phyloP scores from a whole-genome alignment of 139 green algal genomes.

The Asterochloris erici region DNA sequence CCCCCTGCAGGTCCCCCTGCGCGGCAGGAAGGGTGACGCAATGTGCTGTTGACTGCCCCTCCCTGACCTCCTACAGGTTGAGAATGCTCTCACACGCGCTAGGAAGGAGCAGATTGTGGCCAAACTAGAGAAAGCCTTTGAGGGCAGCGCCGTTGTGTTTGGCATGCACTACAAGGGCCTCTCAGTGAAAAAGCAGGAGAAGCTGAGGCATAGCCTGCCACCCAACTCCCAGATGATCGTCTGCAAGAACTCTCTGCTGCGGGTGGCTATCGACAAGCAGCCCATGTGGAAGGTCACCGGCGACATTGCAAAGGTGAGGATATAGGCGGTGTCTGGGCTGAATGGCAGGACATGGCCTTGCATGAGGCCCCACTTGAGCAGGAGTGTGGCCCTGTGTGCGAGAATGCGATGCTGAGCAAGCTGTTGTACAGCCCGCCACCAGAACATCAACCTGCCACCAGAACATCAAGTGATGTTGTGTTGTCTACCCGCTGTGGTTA shows the following conservation, averaged over 20 bases:
- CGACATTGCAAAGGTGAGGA: background rate
- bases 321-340: background rate
- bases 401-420: no score
- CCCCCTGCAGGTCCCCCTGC: no score
- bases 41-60: background rate
- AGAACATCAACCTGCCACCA: no score
- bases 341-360: background rate
- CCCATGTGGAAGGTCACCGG: background rate
- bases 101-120: slow-evolving; percentile 75
- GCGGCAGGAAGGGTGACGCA: no score
- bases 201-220: slow-evolving; percentile 69
- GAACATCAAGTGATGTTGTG: no score
- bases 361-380: background rate
- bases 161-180: slow-evolving; percentile 78
- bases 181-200: slow-evolving; percentile 67
- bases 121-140: slow-evolving; percentile 63
- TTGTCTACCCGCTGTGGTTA: no score
- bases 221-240: slow-evolving; percentile 62
- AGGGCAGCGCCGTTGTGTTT: slow-evolving; percentile 73
- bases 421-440: no score
- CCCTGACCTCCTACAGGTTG: slow-evolving; percentile 46
- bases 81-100: slow-evolving; percentile 64
- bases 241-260: slow-evolving; percentile 86
- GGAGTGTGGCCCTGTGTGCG: no score
- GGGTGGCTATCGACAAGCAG: slow-evolving; percentile 48